Percentiles rank a stretch among this genome's conserved stretches.
Conservation (phyloP, 176 grass and related monocot genomes). For the Carex scoparia region DNA sequence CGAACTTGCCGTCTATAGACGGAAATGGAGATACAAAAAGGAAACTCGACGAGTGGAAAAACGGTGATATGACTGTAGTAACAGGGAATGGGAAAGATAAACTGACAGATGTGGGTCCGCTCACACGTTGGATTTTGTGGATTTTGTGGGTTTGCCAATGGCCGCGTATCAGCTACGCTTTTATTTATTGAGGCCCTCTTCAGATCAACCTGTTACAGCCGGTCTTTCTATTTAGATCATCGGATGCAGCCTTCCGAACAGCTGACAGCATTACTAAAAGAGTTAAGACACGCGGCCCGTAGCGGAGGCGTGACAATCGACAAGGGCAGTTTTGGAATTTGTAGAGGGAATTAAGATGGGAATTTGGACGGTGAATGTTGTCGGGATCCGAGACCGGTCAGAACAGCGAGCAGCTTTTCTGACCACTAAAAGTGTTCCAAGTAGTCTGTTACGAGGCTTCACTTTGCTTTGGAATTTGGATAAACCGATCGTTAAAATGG, state of each 20-base stretch:
- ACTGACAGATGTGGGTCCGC: constrained; percentile 10
- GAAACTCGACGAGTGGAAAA: neutral
- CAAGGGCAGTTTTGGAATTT: neutral
- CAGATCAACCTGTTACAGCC: constrained; percentile 9
- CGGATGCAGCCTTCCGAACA: constrained; percentile 1
- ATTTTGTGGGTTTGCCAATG: neutral
- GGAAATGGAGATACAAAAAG: neutral
- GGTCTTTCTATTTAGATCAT: neutral
- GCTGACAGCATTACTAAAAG: neutral
- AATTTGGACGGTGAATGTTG: constrained; percentile 6
- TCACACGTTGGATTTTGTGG: constrained; percentile 18
- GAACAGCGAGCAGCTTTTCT: neutral
- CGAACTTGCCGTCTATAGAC: neutral
- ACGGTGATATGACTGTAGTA: constrained; percentile 8
- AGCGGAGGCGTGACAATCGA: neutral
- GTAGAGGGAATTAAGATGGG: neutral
- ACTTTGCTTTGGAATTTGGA: neutral
- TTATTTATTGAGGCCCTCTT: neutral
- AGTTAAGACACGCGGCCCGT: neutral
- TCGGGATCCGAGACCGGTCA: neutral
- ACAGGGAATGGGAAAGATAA: constrained; percentile 25
- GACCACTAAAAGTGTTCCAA: neutral
- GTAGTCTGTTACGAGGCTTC: neutral
- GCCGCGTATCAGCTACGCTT: constrained; percentile 36
- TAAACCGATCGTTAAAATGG: constrained; percentile 2